Base-by-base conservation (phyloP, 2,329 filamentous ascomycete genomes). In the Stachybotrys echinatus region DNA sequence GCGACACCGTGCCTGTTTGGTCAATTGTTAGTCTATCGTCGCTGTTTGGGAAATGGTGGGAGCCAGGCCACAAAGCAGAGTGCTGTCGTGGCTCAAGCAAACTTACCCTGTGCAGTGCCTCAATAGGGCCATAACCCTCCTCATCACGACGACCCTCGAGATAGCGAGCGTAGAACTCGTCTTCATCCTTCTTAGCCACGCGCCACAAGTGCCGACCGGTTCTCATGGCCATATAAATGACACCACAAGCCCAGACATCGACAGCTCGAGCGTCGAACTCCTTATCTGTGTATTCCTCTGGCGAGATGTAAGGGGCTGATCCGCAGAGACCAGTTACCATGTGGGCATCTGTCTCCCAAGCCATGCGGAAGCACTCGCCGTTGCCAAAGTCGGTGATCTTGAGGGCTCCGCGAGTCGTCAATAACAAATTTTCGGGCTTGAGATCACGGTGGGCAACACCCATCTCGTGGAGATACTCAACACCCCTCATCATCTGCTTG, bases 211-310 rank as follows among this genome's bases (percentile, higher is more conserved):
- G 94, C 48, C 94, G 82, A 6, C 94, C 94, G 2, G 92, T 97
- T 51, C 94, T 82, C 94, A 99, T 99, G 14, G 94, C 94, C 94
- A 99, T 99, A 74, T 99, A 99, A 52, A 99, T 99, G 47, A 99
- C 94, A 65, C 94, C 94, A 53, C 91, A 96, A 21, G 94, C 94
- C 94, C 94, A 99, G 14, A 97, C 87, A 63, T 99, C 94, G 45
- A 99, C 92, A n/a, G 94, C 92, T 51, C 94, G 83, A 23, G 94
- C 94, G 64, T 99, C 94, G 58, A 99, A 99, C 66, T 99, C 94
- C 66, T 87, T 91, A 65, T 95, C 92, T 2, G 85, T 83, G 62
- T 99, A 99, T 68, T 99, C 94, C 67, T 99, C 94, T 0, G 94
- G 94, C 2, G 94, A 89, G 58, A 99, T 99, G 65, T 99, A 99